Base-by-base conservation (phyloP, 352 stramenopile species). In the Aphanomyces stellatus region DNA sequence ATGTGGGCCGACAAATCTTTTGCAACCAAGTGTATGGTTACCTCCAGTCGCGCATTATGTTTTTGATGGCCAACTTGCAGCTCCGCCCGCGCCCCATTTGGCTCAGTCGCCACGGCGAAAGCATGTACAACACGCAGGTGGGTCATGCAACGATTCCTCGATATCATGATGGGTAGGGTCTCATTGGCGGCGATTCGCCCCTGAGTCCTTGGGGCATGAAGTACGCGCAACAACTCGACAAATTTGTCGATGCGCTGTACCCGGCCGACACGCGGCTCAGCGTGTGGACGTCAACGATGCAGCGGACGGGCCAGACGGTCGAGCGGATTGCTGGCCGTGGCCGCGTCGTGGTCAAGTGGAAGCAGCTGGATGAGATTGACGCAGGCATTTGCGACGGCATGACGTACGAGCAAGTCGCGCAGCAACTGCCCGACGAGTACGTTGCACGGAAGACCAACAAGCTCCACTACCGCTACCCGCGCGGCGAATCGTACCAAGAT, bases 251-350 rank as follows among this genome's bases (percentile, higher is more conserved):
- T 57, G 85, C 95, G 68, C 86, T 95, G 63, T 93, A 93, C 75
- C 85, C 85, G 17, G 75, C 80, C 8, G 80, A 86, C 69, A 93
- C 86, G 53, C 83, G 91, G 49, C 71, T 93, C 17, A 75, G 79
- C 5, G 87, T 99, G n/a, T 99, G 96, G 96, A 99, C 96, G 4
- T 98, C 90, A 15, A 99, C 93, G 24, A 88, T 99, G 75, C 76
- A 92, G 65, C 88, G 96, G 19, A 99, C 96, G 30, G 91, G 95
- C n/a, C 95, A 99, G 81, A 99, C 96, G 0, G 94, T 97, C 11
- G 82, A 97, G 74, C 81, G 82, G 24, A 91, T 93, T 53, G 77
- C 79, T 0, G 74, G 63, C 11, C 72, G 75, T 27, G 79, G 79
- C 24, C 79, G 79, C 34, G 71, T 77, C 15, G 82, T 95, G 66